Percentiles rank a stretch among this genome's conserved stretches.
Conservation (phyloP, 495 filamentous ascomycete genomes). For the Aspergillus taichungensis region DNA sequence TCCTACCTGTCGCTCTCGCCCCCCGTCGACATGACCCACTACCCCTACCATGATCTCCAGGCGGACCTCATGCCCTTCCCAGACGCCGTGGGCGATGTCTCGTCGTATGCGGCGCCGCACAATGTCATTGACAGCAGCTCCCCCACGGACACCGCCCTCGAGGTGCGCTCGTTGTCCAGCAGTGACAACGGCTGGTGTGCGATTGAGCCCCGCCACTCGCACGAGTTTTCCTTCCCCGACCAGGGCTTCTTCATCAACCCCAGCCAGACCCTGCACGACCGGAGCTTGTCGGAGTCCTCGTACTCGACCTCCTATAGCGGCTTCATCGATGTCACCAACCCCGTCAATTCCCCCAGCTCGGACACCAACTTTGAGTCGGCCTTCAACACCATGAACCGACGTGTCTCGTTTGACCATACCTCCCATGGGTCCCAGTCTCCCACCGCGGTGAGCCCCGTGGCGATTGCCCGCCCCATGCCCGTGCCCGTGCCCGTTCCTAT, state of each 20-base stretch:
- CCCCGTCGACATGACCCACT: constrained; percentile 55
- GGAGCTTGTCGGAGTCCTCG: constrained; percentile 78
- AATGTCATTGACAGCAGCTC: constrained; percentile 60
- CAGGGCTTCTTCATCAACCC: constrained; percentile 72
- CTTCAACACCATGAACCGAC: constrained; percentile 33
- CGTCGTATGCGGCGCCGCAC: constrained; percentile 36
- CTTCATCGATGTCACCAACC: constrained; percentile 69
- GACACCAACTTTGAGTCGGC: constrained; percentile 59
- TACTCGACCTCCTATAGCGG: constrained; percentile 66
- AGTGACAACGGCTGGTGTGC: constrained; percentile 80
- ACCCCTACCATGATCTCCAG: constrained; percentile 69
- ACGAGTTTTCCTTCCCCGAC: constrained; percentile 44
- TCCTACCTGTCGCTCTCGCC: constrained; percentile 60
- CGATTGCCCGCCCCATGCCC: constrained; percentile 52
- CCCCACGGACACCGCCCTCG: constrained; percentile 72
- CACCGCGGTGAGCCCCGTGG: constrained; percentile 56
- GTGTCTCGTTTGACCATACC: constrained; percentile 28
- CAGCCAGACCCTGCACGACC: constrained; percentile 71
- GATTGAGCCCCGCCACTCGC: constrained; percentile 53
- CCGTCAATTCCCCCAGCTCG: constrained; percentile 59
- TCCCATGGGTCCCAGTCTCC: constrained; percentile 39
- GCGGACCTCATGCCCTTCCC: constrained; percentile 45
- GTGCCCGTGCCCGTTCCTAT: constrained; percentile 47
- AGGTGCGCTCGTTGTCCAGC: constrained; percentile 68
- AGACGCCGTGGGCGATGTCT: constrained; percentile 47